Conservation (phyloP, 306 rosid species). For the Astragalus membranaceus region DNA sequence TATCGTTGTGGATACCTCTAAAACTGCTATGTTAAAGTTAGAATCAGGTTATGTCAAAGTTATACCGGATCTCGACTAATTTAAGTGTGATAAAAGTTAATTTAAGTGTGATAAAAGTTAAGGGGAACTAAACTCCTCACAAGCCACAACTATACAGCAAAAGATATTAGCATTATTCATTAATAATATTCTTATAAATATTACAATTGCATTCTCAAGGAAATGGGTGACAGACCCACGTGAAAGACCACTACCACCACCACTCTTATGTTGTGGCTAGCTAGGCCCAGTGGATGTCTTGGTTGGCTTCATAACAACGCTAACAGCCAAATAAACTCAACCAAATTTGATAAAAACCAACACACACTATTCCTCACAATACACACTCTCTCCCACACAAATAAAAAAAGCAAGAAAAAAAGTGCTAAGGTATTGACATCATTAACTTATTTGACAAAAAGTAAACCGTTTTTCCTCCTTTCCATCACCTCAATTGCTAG, state of each 20-base stretch:
- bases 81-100: too few species aligned
- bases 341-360: conserved; percentile 37
- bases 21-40: too few species aligned
- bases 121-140: too few species aligned
- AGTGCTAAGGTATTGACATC: conserved; percentile 38
- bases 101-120: too few species aligned
- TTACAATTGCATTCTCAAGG: background rate
- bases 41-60: too few species aligned
- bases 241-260: conserved; percentile 48
- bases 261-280: background rate
- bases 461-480: conserved; percentile 22
- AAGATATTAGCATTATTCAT: too few species aligned
- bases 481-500: conserved; percentile 30
- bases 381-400: background rate
- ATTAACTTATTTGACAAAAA: conserved; percentile 68
- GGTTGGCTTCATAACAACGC: conserved; percentile 94
- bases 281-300: conserved; percentile 41
- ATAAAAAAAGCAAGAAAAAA: background rate
- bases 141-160: too few species aligned
- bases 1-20: too few species aligned
- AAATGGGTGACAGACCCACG: conserved; percentile 76
- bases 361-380: conserved; percentile 26
- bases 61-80: too few species aligned
- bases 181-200: background rate
- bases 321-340: conserved; percentile 59